phyloP scores from a whole-genome alignment of 805 yeast species.

The Saccharomycopsis fibuligera region DNA sequence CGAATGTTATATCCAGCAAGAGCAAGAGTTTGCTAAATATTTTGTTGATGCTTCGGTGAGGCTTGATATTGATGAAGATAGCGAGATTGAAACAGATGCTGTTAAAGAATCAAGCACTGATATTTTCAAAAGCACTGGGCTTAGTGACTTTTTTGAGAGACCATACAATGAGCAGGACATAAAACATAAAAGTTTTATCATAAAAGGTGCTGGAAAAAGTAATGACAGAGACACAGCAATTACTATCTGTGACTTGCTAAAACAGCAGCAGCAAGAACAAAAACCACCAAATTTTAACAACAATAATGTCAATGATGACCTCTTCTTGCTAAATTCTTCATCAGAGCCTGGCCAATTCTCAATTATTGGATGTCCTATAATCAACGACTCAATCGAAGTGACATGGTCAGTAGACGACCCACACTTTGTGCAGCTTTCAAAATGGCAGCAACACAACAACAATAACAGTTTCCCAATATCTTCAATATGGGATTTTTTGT shows the following conservation, averaged over 20 bases:
- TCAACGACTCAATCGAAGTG: constrained; percentile 27
- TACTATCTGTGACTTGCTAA: constrained; percentile 46
- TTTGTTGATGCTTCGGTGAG: constrained; percentile 9
- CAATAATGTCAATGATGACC: constrained; percentile 30
- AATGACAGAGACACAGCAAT: constrained; percentile 27
- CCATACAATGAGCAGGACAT: not conserved
- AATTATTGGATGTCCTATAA: constrained; percentile 68
- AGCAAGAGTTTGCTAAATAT: not conserved
- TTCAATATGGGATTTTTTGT: constrained; percentile 49
- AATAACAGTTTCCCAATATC: constrained; percentile 2
- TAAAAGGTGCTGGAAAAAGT: not conserved
- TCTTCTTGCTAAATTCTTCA: constrained; percentile 69
- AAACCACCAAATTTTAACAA: too few relatives aligned
- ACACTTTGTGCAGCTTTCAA: not conserved
- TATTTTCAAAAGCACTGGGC: too few relatives aligned
- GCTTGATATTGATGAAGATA: constrained; percentile 2
- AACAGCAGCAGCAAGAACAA: too few relatives aligned
- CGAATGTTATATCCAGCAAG: not conserved
- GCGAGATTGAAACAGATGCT: not conserved
- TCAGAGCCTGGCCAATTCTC: constrained; percentile 85
- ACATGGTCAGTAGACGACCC: constrained; percentile 8
- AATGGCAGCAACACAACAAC: not conserved
- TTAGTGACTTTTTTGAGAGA: not conserved
- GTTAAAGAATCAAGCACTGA: not conserved
- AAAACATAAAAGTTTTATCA: not conserved